Percentiles rank a stretch among this genome's conserved stretches.
phyloP scores from a whole-genome alignment of 2,329 filamentous ascomycete genomes.

The Neoarthrinium moseri region DNA sequence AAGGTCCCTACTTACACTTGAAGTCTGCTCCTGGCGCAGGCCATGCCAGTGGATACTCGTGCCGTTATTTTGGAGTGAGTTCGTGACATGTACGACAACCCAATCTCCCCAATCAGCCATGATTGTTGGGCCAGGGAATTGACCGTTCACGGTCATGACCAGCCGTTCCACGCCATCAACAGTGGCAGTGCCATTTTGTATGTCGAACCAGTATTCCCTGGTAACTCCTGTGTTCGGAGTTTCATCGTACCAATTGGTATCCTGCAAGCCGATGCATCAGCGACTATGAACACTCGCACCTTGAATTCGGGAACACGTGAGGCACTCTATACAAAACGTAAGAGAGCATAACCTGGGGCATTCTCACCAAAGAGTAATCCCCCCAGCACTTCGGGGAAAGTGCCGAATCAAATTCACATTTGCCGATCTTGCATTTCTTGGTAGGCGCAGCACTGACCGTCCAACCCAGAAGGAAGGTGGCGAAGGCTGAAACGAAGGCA shows the following conservation, averaged over 20 bases:
- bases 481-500: too few relatives aligned
- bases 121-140: conserved; percentile 20
- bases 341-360: too few relatives aligned
- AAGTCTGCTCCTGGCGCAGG: conserved; percentile 54
- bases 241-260: conserved; percentile 29
- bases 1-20: conserved; percentile 49
- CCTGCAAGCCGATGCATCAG: too few relatives aligned
- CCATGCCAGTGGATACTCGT: conserved; percentile 66
- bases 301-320: too few relatives aligned
- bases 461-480: too few relatives aligned
- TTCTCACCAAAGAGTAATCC: conserved; percentile 34
- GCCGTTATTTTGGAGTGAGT: conserved; percentile 49
- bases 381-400: conserved; percentile 26
- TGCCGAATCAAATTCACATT: background rate
- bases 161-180: conserved; percentile 30
- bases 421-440: background rate
- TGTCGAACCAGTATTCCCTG: conserved; percentile 28
- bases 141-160: conserved; percentile 39
- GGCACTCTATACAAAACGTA: too few relatives aligned
- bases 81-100: conserved; percentile 50
- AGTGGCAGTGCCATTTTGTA: conserved; percentile 20
- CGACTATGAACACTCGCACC: too few relatives aligned
- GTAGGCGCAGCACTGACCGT: too few relatives aligned
- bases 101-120: conserved; percentile 44
- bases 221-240: conserved; percentile 35